Base-by-base conservation (phyloP, 208 protist species). In the Crithidia fasciculata region DNA sequence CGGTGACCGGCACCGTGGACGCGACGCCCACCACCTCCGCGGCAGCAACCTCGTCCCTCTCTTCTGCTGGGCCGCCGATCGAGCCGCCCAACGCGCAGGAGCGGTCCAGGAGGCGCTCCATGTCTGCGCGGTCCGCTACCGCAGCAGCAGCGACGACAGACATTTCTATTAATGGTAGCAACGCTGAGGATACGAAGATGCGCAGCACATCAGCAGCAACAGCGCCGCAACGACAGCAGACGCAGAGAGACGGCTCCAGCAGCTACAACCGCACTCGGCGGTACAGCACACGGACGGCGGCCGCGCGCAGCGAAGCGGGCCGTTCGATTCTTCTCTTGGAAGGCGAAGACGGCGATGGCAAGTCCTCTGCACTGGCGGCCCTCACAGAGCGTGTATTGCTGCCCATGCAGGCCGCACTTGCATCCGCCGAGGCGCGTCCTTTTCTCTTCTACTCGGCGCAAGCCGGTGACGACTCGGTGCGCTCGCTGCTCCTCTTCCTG, bases 361-460 rank as follows among this genome's bases (percentile, higher is more conserved):
- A 92, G 69, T 95, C 90, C 0, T 89, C 87, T 3, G 80, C 86
- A 6, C 39, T 88, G 47, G 90, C 92, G 0, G 80, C 85, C 2
- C 49, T 95, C 15, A 58, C 73, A 15, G 56, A 82, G 44, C 78
- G 82, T 39, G 53, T 94, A 5, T 52, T 74, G 8, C 55, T 65
- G n/a, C 69, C 68, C 8, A 80, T 81, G 69, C 39, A 68, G 39
- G 13, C 58, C 2, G 70, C 58, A 2, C 44, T 49, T 2, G 4
- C 28, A 19, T 8, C 15, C 10, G 15, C 58, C 15, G 76, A 59
- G 15, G 57, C 69, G 36, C 64, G 37, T 37, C 60, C 55, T 8
- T 74, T 89, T n/a, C 64, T 93, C n/a, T 91, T 88, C 63, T 94
- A 89, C 74, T 74, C 91, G 9, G 57, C 75, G 4, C 87, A 94